These are phyloP conservation scores for Brettanomyces custersianus DNA, from an alignment of 805 yeast species.

Conservation along the genomic window DNA sequence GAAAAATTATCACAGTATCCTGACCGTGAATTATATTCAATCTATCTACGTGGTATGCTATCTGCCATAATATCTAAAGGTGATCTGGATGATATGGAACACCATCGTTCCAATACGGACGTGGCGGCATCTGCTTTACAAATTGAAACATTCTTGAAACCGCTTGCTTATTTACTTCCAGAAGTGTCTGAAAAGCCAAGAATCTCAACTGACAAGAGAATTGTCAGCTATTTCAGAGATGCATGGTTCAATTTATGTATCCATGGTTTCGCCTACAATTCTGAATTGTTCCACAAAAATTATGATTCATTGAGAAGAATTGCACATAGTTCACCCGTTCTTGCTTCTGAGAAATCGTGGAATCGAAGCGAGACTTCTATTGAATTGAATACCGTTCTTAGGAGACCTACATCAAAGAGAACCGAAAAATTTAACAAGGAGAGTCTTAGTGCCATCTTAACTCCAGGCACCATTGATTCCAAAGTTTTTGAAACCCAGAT, in stretches of 20 bases:
- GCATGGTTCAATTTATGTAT: conserved; percentile 92
- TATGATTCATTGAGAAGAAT: conserved; percentile 48
- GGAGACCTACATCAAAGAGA: conserved; percentile 81
- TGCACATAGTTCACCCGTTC: conserved; percentile 81
- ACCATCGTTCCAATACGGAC: conserved; percentile 70
- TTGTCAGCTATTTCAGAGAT: conserved; percentile 62
- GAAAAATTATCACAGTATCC: conserved; percentile 22
- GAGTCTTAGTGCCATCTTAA: conserved; percentile 40
- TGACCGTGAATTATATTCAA: conserved; percentile 38
- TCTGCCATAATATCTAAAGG: conserved; percentile 66
- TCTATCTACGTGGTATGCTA: conserved; percentile 59
- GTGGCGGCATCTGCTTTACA: conserved; percentile 63
- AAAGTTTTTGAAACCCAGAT: conserved; percentile 32
- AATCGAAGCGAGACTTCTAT: conserved; percentile 84
- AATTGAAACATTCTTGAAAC: conserved; percentile 55
- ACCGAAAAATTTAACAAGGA: conserved; percentile 70
- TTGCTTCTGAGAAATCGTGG: conserved; percentile 74
- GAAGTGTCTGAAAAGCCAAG: conserved; percentile 36
- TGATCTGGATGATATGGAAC: conserved; percentile 62
- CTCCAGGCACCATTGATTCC: conserved; percentile 41
- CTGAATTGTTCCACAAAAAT: conserved; percentile 43
- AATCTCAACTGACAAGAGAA: conserved; percentile 35
- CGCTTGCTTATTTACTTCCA: conserved; percentile 72
- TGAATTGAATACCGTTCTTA: conserved; percentile 82
- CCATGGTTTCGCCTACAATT: conserved; percentile 71